Evolutionary conservation across 768 basidiomycete species (phyloP).

Genomic region (Pleurotus tuoliensis): DNA sequence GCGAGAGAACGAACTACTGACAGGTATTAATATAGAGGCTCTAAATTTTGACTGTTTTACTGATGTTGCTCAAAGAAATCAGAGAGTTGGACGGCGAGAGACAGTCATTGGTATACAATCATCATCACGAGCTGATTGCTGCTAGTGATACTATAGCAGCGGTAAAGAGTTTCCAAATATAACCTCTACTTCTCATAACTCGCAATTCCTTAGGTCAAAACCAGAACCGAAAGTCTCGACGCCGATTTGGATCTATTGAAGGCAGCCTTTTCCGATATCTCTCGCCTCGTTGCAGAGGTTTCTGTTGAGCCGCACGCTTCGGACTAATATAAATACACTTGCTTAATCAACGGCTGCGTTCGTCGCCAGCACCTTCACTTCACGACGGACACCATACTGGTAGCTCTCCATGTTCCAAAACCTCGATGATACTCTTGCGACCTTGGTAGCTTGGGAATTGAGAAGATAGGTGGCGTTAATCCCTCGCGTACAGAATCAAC

Average conservation of each 20-base stretch:
- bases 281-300: conserved; percentile 68
- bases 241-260: conserved; percentile 77
- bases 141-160: conserved; percentile 89
- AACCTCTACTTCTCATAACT: background rate
- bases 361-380: too few species aligned
- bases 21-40: conserved; percentile 23
- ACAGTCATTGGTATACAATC: conserved; percentile 91
- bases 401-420: too few species aligned
- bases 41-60: background rate
- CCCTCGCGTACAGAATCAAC: too few species aligned
- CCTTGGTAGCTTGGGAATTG: too few species aligned
- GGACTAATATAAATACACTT: too few species aligned
- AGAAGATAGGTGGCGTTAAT: too few species aligned
- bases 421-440: too few species aligned
- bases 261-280: conserved; percentile 83
- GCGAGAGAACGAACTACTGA: conserved; percentile 77
- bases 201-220: conserved; percentile 66
- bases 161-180: conserved; percentile 35
- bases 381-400: too few species aligned
- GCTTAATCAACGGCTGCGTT: too few species aligned
- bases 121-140: conserved; percentile 92
- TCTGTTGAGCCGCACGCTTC: conserved; percentile 36
- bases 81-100: conserved; percentile 82
- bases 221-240: conserved; percentile 81
- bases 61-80: conserved; percentile 56